Percentiles rank a stretch among this genome's conserved stretches.
phyloP scores from a whole-genome alignment of 306 rosid species.

The Dalbergia oliveri region DNA sequence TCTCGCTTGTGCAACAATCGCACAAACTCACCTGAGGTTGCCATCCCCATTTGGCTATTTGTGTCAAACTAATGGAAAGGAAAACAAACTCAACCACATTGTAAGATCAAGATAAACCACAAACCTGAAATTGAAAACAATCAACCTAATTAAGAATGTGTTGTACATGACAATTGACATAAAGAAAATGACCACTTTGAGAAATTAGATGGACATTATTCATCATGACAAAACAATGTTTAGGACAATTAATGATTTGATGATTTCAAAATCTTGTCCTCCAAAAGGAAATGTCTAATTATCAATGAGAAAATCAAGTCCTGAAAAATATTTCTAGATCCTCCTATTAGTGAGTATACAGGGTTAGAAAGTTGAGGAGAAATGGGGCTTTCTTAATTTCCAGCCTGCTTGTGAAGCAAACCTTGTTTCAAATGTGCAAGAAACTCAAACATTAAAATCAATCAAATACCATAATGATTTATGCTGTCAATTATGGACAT shows the following conservation, averaged over 20 bases:
- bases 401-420: not conserved
- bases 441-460: not conserved
- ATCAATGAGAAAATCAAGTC: not conserved
- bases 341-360: no score
- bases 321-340: not conserved
- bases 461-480: no score
- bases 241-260: not conserved
- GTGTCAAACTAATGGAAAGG: conserved; percentile 67
- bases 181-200: no score
- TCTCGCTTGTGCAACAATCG: conserved; percentile 64
- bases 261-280: not conserved
- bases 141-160: not conserved
- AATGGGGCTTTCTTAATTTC: no score
- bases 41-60: conserved; percentile 62
- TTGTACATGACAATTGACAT: no score
- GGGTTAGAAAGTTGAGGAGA: no score
- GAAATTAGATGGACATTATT: not conserved
- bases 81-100: conserved; percentile 73
- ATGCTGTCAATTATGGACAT: no score
- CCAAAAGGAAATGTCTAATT: not conserved
- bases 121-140: conserved; percentile 65
- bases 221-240: not conserved
- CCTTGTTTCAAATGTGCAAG: not conserved
- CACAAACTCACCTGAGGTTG: conserved; percentile 59
- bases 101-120: conserved; percentile 66